A percentile compares a stretch with the other conserved stretches of the same genome.
phyloP scores from a whole-genome alignment of 108 stramenopile genomes.

The Asterionellopsis glacialis region DNA sequence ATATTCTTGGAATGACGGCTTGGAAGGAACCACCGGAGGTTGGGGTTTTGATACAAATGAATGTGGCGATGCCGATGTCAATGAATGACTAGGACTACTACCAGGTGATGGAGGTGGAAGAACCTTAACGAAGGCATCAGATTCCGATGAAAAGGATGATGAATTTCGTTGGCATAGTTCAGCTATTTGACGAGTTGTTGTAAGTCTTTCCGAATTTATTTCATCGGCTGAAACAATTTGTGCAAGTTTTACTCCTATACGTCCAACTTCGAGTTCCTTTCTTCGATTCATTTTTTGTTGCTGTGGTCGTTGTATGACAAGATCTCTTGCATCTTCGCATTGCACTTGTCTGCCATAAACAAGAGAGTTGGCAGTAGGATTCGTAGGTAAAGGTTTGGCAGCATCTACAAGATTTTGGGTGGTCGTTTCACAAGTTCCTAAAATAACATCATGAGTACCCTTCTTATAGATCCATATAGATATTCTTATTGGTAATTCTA shows the following conservation, averaged over 20 bases:
- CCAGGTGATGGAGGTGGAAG: not conserved
- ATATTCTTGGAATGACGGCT: not conserved
- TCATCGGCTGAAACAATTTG: not conserved
- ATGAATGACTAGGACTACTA: not conserved
- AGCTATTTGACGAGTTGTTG: no score
- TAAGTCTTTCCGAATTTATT: not conserved
- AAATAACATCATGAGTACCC: not conserved
- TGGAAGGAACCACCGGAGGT: not conserved
- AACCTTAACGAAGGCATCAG: no score
- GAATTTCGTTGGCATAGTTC: no score
- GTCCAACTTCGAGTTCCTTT: not conserved
- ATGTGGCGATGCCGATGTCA: not conserved
- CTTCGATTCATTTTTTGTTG: no score
- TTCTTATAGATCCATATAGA: conserved; percentile 8
- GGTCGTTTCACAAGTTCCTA: conserved; percentile 25
- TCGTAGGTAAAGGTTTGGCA: no score
- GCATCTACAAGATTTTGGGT: not conserved
- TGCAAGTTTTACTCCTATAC: not conserved
- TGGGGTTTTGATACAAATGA: not conserved
- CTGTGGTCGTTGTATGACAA: not conserved
- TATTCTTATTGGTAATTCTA: conserved; percentile 16
- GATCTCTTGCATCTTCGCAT: not conserved
- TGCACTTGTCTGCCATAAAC: no score
- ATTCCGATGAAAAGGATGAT: no score
- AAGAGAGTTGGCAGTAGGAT: no score